Evolutionary conservation across 2,329 filamentous ascomycete species (phyloP).

Genomic region (Beauveria bassiana): DNA sequence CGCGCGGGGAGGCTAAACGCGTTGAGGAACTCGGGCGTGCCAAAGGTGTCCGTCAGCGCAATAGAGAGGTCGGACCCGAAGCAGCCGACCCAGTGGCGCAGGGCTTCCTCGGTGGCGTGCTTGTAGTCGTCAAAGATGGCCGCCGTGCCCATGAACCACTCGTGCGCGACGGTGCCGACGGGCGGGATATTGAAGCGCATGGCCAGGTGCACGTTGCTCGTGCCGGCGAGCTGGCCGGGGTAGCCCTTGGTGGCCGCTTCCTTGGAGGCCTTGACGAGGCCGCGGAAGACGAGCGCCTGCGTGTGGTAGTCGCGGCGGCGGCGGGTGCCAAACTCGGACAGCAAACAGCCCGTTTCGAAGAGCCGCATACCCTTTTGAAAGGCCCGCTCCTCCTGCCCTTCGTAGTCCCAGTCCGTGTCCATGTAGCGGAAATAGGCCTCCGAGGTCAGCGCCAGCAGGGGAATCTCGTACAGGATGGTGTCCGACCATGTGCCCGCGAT

Average conservation of each 20-base stretch:
- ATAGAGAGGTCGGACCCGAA: conserved; percentile 83
- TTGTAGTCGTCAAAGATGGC: conserved; percentile 83
- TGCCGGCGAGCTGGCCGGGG: conserved; percentile 71
- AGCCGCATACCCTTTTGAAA: conserved; percentile 72
- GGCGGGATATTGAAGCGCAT: conserved; percentile 84
- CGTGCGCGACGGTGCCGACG: conserved; percentile 84
- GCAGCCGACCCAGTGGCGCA: conserved; percentile 83
- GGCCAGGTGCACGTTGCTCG: conserved; percentile 94
- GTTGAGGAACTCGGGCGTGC: conserved; percentile 79
- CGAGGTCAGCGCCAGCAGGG: conserved; percentile 81
- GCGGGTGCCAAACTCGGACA: conserved; percentile 91
- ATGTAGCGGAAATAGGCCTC: conserved; percentile 98
- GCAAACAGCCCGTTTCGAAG: conserved; percentile 73
- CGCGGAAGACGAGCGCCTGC: conserved; percentile 83
- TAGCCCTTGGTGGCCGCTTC: conserved; percentile 58
- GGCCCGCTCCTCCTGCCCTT: conserved; percentile 78
- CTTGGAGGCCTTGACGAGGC: conserved; percentile 70
- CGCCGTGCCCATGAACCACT: conserved; percentile 99
- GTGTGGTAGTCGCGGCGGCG: conserved; percentile 89
- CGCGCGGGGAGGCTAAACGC: conserved; percentile 65
- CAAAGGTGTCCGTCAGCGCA: conserved; percentile 93
- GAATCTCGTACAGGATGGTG: conserved; percentile 97
- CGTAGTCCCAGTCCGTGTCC: conserved; percentile 85
- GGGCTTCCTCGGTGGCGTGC: conserved; percentile 72
- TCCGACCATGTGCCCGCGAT: conserved; percentile 84